phyloP scores from a whole-genome alignment of 2,329 filamentous ascomycete genomes.

The Penicillium sp. region DNA sequence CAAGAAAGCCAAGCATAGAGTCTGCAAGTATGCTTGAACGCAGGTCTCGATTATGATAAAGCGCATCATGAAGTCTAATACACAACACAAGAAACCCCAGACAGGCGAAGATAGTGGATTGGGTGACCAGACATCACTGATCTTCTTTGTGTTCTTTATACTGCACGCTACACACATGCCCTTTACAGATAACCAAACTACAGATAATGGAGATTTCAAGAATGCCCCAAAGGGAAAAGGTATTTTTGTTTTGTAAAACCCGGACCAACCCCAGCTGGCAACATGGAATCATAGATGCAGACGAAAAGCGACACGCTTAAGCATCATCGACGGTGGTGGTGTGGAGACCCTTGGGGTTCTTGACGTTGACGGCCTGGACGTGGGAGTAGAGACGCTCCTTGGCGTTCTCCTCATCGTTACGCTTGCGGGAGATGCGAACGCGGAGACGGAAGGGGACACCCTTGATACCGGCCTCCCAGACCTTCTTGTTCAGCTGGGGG shows the following conservation, averaged over 20 bases:
- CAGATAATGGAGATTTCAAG: neutral
- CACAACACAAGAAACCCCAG: too few relatives aligned
- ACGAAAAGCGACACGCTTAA: conserved; percentile 39
- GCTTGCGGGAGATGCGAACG: conserved; percentile 97
- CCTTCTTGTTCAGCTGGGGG: conserved; percentile 99
- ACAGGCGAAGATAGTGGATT: too few relatives aligned
- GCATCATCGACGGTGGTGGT: conserved; percentile 79
- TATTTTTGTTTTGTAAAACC: conserved; percentile 29
- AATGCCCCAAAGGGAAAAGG: conserved; percentile 19
- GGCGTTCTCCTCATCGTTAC: conserved; percentile 99
- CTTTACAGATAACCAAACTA: neutral
- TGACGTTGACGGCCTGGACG: conserved; percentile 99
- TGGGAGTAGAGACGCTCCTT: conserved; percentile 99
- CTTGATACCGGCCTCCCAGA: conserved; percentile 99
- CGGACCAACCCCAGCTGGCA: conserved; percentile 26
- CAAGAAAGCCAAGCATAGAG: too few relatives aligned
- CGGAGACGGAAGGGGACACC: conserved; percentile 96
- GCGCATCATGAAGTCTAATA: too few relatives aligned
- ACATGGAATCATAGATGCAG: conserved; percentile 30
- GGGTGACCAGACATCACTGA: too few relatives aligned
- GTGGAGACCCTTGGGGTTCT: conserved; percentile 96
- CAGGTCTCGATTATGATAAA: too few relatives aligned
- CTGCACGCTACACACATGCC: too few relatives aligned
- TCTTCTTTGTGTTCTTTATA: too few relatives aligned
- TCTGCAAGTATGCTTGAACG: too few relatives aligned